Base-by-base conservation (phyloP, 2,329 filamentous ascomycete genomes). In the Paraphaeosphaeria sporulosa region DNA sequence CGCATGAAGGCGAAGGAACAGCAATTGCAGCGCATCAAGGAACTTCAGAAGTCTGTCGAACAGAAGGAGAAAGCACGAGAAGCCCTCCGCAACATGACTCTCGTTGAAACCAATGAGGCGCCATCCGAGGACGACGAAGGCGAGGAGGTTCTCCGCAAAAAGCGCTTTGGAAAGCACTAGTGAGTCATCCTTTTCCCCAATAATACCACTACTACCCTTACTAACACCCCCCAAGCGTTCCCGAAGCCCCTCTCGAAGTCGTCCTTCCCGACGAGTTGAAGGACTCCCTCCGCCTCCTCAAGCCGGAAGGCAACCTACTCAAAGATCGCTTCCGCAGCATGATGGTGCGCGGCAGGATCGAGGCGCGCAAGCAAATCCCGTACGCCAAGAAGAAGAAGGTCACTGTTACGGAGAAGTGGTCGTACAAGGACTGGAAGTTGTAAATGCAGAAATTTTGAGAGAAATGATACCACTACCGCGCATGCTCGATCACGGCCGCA, bases 231-330 rank as follows among this genome's bases (percentile, higher is more conserved):
- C 4, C 2, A 73, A 87, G 86, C 67, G 79, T 95, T 47, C 93
- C 92, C 0, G 89, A 95, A 74, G 91, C 82, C 12, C 78, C 79
- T 2, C 74, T 84, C 9, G 82, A 84, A 68, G 78, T 84, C 54
- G 79, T 82, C 7, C 75, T 84, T 6, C 78, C 81, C 47, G 82
- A 84, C 58, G 82, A 84, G 65, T 74, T 84, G 25, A 78, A 82
- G 66, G 82, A 84, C 58, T 83, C 81, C 1, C 71, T 84, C 53
- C 76, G 82, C 43, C 76, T 78, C 43, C 75, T 84, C 66, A 96
- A 94, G 79, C 95, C 95, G 0, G 95, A 99, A 78, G 95, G 95
- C n/a, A 98, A 97, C 75, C 82, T 97, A 42, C 83, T 99, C 68
- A 93, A 93, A 68, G 95, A 99, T 73, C 86, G 95, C 53, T 98